These are phyloP conservation scores for Pyropia haitanensis DNA, from an alignment of 23 red algal genomes.

Conservation along the genomic window DNA sequence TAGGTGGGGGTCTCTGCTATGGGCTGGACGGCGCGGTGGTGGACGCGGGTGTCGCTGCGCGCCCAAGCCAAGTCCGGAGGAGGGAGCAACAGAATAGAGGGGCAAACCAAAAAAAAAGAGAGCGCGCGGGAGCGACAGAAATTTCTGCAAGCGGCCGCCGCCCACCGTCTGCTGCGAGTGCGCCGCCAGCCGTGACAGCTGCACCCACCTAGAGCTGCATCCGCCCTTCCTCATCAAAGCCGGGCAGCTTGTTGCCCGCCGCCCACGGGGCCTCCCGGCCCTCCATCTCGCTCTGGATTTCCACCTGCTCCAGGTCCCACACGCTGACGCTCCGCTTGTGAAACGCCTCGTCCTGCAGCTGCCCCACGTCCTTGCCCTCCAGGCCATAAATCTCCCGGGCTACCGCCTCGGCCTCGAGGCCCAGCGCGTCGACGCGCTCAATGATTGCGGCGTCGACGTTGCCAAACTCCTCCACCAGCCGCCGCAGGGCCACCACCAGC, in stretches of 20 bases:
- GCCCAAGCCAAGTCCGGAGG: no score
- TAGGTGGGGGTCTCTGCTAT: no score
- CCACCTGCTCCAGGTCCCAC: slow-evolving; percentile 85
- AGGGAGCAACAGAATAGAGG: no score
- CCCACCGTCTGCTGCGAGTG: no score
- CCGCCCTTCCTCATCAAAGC: slow-evolving; percentile 26
- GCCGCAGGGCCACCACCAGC: slow-evolving; percentile 66
- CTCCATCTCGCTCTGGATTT: slow-evolving; percentile 61
- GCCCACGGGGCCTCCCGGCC: slow-evolving; percentile 67
- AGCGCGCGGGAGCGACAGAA: no score
- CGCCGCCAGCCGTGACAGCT: no score
- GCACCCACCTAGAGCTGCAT: no score
- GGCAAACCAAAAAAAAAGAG: no score
- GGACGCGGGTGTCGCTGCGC: no score
- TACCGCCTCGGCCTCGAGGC: slow-evolving; percentile 70
- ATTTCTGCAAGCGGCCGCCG: no score
- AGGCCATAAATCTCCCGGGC: slow-evolving; percentile 74
- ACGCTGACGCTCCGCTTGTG: slow-evolving; percentile 72
- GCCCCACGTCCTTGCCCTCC: slow-evolving; percentile 62
- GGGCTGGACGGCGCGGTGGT: no score
- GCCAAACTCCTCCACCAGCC: slow-evolving; percentile 84
- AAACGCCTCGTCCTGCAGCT: slow-evolving; percentile 94
- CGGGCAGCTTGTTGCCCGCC: background rate
- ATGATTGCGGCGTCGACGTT: slow-evolving; percentile 78
- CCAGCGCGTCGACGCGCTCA: slow-evolving; percentile 34